Base-by-base conservation (phyloP, 2,329 filamentous ascomycete species). In the Fusarium sp. region DNA sequence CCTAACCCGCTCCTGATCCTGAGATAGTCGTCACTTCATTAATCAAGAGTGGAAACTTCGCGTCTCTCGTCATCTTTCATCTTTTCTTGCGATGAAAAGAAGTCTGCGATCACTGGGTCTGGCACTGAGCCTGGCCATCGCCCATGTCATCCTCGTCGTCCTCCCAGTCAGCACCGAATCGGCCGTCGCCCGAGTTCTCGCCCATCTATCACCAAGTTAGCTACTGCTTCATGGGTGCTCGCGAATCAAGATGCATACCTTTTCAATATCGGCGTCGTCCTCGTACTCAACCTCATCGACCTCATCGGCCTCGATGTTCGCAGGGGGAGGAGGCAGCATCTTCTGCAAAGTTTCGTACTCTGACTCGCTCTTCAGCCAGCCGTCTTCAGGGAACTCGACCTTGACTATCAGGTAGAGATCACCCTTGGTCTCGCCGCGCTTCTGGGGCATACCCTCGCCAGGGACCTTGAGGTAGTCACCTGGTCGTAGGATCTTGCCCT, bases 401-500 rank as follows among this genome's bases (percentile, higher is more conserved):
- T 96, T 90, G 67, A 97, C 90, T 36, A 91, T 82, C 40, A 99
- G 84, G 79, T 95, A 99, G 18, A 99, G 82, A 75, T 98, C 94
- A 41, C 96, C 96, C 76, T 89, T 93, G 6, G 82, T 76, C 37
- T 99, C 96, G 66, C 90, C 92, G 58, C 90, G 89, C 85, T 97
- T 97, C 72, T 90, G 80, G 3, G 96, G 96, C 96, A 99, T 99
- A 62, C 96, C 96, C 81, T 99, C 96, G 25, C 93, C 94, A 4
- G 85, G 80, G 2, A 99, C 83, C 82, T 94, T 97, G 72, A 99
- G 85, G 10, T 95, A 87, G 76, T 99, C 92, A 25, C 90, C 91
- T 0, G 96, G 94, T 25, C 89, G 88, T 35, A 99, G 81, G 50
- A 98, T 85, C 77, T 94, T 91, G 71, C 95, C 95, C 74, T 91